Base-by-base conservation (phyloP, 805 yeast genomes). In the Lipomyces spencermartinsiae region DNA sequence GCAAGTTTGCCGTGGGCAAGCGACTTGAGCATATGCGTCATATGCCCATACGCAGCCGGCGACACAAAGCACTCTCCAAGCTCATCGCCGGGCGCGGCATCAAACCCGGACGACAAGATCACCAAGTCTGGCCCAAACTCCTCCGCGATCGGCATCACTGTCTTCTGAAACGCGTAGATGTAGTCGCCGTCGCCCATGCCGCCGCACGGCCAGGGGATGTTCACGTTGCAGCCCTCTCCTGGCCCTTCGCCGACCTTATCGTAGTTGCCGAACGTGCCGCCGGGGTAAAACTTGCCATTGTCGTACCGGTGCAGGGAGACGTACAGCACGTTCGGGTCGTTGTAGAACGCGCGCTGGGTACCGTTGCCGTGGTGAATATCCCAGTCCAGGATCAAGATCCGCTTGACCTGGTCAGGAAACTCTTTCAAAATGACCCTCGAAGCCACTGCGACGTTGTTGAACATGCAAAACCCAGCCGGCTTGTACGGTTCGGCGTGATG, bases 321-420 rank as follows among this genome's bases (percentile, higher is more conserved):
- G 78, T 95, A 95, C 46, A 95, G 83, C 8, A 95, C 98, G 64
- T 97, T 82, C 34, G 97, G 97, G 76, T 95, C 97, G 71, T 91
- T 86, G 73, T 86, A 86, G 74, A 95, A 95, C 1, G 97, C 92
- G 77, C 90, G 89, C 78, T 95, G 99, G 0, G 99, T 95, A 53
- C 99, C 99, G 78, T 95, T 95, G 33, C 99, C 99, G 78, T 95
- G 99, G 79, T 95, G 99, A 59, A 95, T 93, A 79, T 95, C 99
- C 99, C 99, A 95, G 78, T 95, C 99, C 29, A 93, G 76, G 67
- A 95, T 88, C 66, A 92, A 86, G 53, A 95, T 91, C 73, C 86
- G 86, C 70, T 97, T 83, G 6, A 94, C 97, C 33, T 92, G 85
- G 74, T 94, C 98, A 0, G 98, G 97, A 78, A 92, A 94, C 65